Evolutionary conservation across 2,329 filamentous ascomycete genomes (phyloP), one percentile per base, ranked within the genome.

Genomic region (Alternaria alternata): DNA sequence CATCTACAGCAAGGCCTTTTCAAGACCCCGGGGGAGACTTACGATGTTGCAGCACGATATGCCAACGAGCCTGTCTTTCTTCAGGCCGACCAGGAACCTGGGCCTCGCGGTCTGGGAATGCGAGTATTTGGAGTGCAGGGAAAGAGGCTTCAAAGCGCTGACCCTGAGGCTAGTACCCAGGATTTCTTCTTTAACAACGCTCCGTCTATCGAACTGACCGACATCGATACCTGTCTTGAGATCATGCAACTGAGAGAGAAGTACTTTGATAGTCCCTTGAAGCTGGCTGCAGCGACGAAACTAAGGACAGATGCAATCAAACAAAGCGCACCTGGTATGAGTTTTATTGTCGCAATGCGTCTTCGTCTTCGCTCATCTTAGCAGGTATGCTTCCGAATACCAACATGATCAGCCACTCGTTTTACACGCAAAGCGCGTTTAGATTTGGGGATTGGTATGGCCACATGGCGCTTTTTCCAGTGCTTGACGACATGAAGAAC

Each of bases 1-100:
- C 74, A 79, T 51, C 66, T 79, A 38, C 72, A 72, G 20, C 76
- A 79, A 65, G 76, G 76, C 54, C 73, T 79, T 57, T 79, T 79
- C 65, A 70, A 72, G 6, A 68, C 69, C 38, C 67, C 72, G 0
- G 75, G 74, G 5, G 68, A 67, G 36, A 44, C 26, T 3, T 78
- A 78, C 65, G 73, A 78, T 51, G 66, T 73, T 26, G 76, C 77
- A 57, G 75, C 76, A 59, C 75, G 77, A 54, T 79, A 78, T 66
- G 76, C 76, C 6, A 75, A 69, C 11, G 73, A 79, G 34, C 76
- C 74, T 12, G 73, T 75, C 12, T 78, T 78, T 62, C 59, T 78
- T n/a, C 68, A 77, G 28, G 70, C 73, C 1, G 77, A 80, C 61
- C 76, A 76, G 57, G 63, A 74, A 2, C 69, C 77, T 16, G 71